phyloP scores from a whole-genome alignment of 768 basidiomycete genomes.

The Suillus americanus region DNA sequence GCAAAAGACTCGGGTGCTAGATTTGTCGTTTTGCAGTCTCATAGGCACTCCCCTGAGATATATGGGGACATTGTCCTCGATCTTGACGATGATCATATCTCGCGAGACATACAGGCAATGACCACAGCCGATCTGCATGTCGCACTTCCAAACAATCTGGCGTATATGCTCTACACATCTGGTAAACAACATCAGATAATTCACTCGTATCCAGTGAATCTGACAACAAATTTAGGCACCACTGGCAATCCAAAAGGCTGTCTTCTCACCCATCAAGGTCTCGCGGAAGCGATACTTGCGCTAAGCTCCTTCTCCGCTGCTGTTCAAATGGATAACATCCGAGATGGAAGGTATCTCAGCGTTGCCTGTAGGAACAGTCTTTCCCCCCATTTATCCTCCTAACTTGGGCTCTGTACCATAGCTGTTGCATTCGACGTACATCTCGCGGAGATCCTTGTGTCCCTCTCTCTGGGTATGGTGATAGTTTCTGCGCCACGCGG shows the following conservation, averaged over 20 bases:
- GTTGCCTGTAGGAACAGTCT: constrained; percentile 40
- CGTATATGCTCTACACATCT: constrained; percentile 52
- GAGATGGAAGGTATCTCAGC: constrained; percentile 36
- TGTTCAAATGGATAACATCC: constrained; percentile 23
- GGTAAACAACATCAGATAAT: constrained; percentile 26
- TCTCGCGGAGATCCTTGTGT: constrained; percentile 42
- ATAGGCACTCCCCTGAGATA: not conserved
- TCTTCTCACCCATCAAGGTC: constrained; percentile 37
- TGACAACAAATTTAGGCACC: constrained; percentile 34
- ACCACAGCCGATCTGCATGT: constrained; percentile 26
- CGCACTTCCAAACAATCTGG: constrained; percentile 32
- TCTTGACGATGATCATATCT: constrained; percentile 20
- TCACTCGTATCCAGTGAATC: not conserved
- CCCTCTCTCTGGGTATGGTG: constrained; percentile 44
- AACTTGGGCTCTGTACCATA: constrained; percentile 16
- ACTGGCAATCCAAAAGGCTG: constrained; percentile 55
- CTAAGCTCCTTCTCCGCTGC: constrained; percentile 24
- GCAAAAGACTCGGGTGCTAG: constrained; percentile 40
- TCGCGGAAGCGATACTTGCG: constrained; percentile 32
- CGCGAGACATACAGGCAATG: constrained; percentile 29
- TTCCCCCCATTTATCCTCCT: constrained; percentile 6
- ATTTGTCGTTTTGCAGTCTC: constrained; percentile 40
- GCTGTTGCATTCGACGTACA: constrained; percentile 57
- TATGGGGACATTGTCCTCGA: constrained; percentile 24
- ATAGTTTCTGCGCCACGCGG: constrained; percentile 41